Evolutionary conservation across 768 basidiomycete species (phyloP), one percentile per base, ranked within the genome.

Genomic region (Tremella mesenterica): DNA sequence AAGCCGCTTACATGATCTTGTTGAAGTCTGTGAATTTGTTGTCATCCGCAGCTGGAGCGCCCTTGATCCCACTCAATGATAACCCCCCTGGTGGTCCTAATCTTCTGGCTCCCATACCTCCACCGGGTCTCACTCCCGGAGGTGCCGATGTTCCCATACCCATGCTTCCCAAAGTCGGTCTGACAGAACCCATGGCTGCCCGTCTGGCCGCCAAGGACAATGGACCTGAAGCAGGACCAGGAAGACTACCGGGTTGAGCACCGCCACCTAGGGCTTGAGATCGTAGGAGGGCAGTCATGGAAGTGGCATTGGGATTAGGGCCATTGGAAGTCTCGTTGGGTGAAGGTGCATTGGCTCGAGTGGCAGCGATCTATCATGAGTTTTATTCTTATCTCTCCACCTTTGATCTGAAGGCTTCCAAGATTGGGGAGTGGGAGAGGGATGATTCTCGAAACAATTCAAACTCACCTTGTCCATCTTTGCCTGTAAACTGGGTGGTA

Each of bases 11-110:
- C 88, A 95, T 88, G 65, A 95, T 92, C 75, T 85, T 88, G 57
- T 83, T 82, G 73, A 96, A 95, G 70, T 90, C 93, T 28, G 85
- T 79, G 75, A 97, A 97, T 21, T 89, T 89, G 30, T 86, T 85
- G 57, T 77, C 80, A 59, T 81, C 79, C 44, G 78, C 78, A 43
- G 72, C 62, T 13, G 52, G 84, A 45, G 80, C 79, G 29, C 85
- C 86, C 82, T 84, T 43, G 73, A 69, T 80, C 81, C 48, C 78
- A 74, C 26, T 83, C 79, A 59, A 81, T 79, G 41, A 81, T 81
- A 70, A 27, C 1, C 68, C 68, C 14, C 67, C 67, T 0, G 67
- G 67, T 7, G 54, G 78, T 74, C 36, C 76, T 65, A 54, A 74
- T 58, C 52, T 54, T 23, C 60, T 48, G 7, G 65, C 69, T 9